These are phyloP conservation scores for Stenogyne calaminthoides DNA, from an alignment of 305 asterid genomes.

Conservation along the genomic window DNA sequence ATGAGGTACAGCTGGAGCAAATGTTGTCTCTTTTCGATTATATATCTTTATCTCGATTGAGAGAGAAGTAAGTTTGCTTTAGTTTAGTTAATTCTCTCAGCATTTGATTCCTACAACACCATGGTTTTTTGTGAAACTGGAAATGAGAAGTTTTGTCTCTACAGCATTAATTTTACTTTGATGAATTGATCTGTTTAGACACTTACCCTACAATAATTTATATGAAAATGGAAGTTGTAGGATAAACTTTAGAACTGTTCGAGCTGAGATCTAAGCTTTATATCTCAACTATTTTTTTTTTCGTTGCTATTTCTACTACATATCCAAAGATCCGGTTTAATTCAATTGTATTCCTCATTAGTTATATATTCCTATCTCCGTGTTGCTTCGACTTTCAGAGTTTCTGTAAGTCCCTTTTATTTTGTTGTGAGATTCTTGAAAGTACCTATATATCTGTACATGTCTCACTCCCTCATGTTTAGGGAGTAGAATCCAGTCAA, in stretches of 20 bases:
- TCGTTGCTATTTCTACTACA: background rate
- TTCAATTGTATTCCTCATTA: background rate
- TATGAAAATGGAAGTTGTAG: conserved; percentile 1
- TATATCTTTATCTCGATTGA: conserved; percentile 65
- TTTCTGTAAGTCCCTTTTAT: background rate
- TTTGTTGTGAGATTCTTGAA: too few species aligned
- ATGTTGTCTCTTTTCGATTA: conserved; percentile 71
- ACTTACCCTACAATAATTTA: background rate
- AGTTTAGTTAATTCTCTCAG: conserved; percentile 17
- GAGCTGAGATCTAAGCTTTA: conserved; percentile 18
- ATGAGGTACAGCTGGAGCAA: conserved; percentile 84
- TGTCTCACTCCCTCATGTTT: too few species aligned
- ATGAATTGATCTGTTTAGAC: background rate
- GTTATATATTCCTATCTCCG: background rate
- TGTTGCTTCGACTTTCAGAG: background rate
- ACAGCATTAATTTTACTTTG: background rate
- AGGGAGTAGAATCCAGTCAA: too few species aligned
- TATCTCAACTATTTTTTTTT: background rate
- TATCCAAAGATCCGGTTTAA: background rate
- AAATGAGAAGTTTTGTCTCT: conserved; percentile 17
- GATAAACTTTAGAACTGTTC: conserved; percentile 7
- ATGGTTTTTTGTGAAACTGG: conserved; percentile 9
- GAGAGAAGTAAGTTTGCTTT: conserved; percentile 70
- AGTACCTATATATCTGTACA: too few species aligned
- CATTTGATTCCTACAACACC: conserved; percentile 16